Evolutionary conservation across 805 yeast genomes (phyloP), one percentile per base, ranked within the genome.

Genomic region (Candida endomychidarum): DNA sequence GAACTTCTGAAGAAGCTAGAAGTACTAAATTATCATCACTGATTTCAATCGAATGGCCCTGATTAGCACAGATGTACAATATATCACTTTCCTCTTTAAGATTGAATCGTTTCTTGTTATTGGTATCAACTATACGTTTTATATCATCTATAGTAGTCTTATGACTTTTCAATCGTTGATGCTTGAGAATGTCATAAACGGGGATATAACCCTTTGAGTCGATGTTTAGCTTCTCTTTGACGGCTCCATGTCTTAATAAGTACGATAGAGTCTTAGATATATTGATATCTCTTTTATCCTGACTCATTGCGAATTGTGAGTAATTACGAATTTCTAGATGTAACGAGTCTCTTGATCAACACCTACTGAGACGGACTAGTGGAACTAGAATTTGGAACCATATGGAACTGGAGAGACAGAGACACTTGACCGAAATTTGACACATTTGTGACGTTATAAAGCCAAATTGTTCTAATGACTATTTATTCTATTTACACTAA

Each of bases 191-290:
- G 5, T 72, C 77, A 0, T 56, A 49, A 2, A 90, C 55, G 1
- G 67, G 53, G 3, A 86, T 74, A 60, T 74, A 89, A 0, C 99
- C 99, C 19, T 76, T 63, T 0, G 56, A 43, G 52, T 83, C 86
- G 2, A 93, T 85, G 2, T 64, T 48, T 10, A 93, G 60, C 0
- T 75, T 72, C 50, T 87, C 93, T 37, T 78, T 74, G 11, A 61
- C 55, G 0, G 98, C 98, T 3, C 85, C 87, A 55, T 91, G 99
- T n/a, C 99, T 70, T 1, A 91, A 73, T 2, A 93, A 65, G 50
- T 83, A 81, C 5, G 95, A 75, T 21, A 93, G 65, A 0, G 86
- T 69, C 48, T 86, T 86, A 5, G 96, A 87, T 12, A 89, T 80
- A 26, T 61, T 64, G 5, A 71, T 54, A 42, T 76, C 79, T 52